Base-by-base conservation (phyloP, 2,329 filamentous ascomycete species). In the Rachicladosporium sp. region DNA sequence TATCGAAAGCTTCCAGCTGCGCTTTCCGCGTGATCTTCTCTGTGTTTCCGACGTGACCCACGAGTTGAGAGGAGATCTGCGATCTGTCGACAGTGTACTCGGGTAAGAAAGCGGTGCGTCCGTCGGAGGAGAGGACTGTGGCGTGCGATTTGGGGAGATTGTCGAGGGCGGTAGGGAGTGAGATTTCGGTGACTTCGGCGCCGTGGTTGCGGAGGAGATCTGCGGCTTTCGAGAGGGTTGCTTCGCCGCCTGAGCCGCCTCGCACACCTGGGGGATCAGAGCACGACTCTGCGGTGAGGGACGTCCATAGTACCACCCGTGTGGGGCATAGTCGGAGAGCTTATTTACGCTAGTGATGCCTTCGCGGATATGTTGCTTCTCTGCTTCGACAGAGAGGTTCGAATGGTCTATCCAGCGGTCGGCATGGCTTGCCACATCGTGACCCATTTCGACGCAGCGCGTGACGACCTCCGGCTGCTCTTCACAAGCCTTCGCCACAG, bases 141-240 rank as follows among this genome's bases (percentile, higher is more conserved):
- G 57, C 51, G 48, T 78, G 71, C 70, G 70, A 78, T n/a, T 64
- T 53, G 2, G 65, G 64, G 13, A 76, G 51, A 2, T 59, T 53
- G 3, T 60, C 54, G 43, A 80, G 73, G 0, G 69, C 63, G 0
- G 60, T 38, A 0, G 71, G 71, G 1, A 80, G 58, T 1, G 64
- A 59, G 2, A 80, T 57, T 34, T 79, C 74, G 8, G 74, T 67
- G 0, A 81, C 66, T 4, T 60, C 52, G 0, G 73, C 77, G 1
- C 75, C 76, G 4, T 71, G 61, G 57, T 45, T 34, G 6, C 48
- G 45, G 4, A 68, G 54, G 3, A 64, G 37, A 1, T 53, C 40
- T 5, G 48, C 50, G 3, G 54, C 62, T 38, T 58, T 57, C 7
- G 54, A 47, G 40, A 64, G 50, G 2, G 64, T 63, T 3, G 51